These are phyloP conservation scores for Gaertneriomyces sp. DNA, from an alignment of 192 early-diverging fungal species.

Conservation along the genomic window DNA sequence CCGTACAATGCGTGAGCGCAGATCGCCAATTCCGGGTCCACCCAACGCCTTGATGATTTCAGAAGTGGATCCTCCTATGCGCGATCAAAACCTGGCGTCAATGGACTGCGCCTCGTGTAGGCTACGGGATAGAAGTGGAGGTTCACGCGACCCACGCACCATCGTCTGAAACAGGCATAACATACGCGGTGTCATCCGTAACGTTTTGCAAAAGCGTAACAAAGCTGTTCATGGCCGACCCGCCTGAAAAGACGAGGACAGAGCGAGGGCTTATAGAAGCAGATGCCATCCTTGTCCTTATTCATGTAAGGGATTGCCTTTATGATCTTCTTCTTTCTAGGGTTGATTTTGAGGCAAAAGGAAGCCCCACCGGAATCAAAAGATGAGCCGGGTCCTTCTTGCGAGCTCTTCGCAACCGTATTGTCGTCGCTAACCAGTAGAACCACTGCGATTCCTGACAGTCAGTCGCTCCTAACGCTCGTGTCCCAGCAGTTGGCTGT, in stretches of 20 bases:
- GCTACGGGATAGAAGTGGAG: not conserved
- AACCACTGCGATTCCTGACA: too few species aligned
- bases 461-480: too few species aligned
- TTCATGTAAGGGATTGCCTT: too few species aligned
- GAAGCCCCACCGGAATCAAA: too few species aligned
- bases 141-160: slow-evolving; percentile 35
- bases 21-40: slow-evolving; percentile 73
- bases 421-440: too few species aligned
- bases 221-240: slow-evolving; percentile 68
- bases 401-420: too few species aligned
- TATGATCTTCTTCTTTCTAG: too few species aligned
- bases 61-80: slow-evolving; percentile 35
- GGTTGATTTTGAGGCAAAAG: too few species aligned
- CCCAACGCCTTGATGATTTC: slow-evolving; percentile 71
- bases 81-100: slow-evolving; percentile 32
- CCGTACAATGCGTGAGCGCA: slow-evolving; percentile 62
- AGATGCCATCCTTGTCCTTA: too few species aligned
- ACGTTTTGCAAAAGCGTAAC: slow-evolving; percentile 57
- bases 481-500: too few species aligned
- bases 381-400: too few species aligned
- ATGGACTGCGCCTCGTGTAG: slow-evolving; percentile 17
- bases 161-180: slow-evolving; percentile 73
- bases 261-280: slow-evolving; percentile 19
- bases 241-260: slow-evolving; percentile 68
- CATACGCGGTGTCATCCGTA: slow-evolving; percentile 62